A percentile compares a stretch with the other conserved stretches of the same genome.
phyloP scores from a whole-genome alignment of 495 filamentous ascomycete genomes.

The Penicillium goetzii region DNA sequence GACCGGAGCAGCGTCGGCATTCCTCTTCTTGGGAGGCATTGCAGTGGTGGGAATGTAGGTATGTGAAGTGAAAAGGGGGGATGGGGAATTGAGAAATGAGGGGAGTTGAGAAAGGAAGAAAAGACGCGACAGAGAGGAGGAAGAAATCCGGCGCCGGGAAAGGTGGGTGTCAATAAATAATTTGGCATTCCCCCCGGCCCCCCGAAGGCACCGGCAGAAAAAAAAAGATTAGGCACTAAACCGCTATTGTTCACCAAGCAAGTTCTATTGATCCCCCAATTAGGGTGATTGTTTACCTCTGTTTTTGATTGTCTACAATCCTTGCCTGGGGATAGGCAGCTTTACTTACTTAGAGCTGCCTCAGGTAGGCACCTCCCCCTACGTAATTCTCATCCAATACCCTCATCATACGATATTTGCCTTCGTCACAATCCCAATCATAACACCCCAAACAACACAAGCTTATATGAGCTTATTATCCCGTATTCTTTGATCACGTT shows the following conservation, averaged over 20 bases:
- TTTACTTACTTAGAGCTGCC: neutral
- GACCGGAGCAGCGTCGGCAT: conserved; percentile 15
- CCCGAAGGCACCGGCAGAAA: conserved; percentile 1
- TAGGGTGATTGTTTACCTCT: neutral
- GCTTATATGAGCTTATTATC: too few relatives aligned
- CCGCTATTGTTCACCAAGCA: neutral
- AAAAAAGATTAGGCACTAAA: neutral
- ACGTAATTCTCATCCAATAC: too few relatives aligned
- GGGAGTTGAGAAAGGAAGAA: conserved; percentile 14
- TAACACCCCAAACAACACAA: too few relatives aligned
- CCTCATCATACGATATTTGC: too few relatives aligned
- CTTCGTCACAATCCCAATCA: too few relatives aligned
- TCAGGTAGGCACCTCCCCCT: too few relatives aligned
- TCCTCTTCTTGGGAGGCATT: conserved; percentile 46
- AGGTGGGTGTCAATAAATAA: conserved; percentile 25
- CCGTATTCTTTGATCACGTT: neutral
- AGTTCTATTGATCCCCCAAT: neutral
- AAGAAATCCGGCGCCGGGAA: conserved; percentile 17
- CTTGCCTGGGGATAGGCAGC: neutral
- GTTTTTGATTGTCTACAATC: neutral
- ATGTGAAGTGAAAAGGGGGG: conserved; percentile 18
- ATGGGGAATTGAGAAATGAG: conserved; percentile 8
- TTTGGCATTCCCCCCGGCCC: conserved; percentile 30
- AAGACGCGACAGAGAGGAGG: conserved; percentile 19
- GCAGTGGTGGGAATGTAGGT: conserved; percentile 15